Evolutionary conservation across 2,329 filamentous ascomycete genomes (phyloP).

Genomic region (Fusarium goolgardi): DNA sequence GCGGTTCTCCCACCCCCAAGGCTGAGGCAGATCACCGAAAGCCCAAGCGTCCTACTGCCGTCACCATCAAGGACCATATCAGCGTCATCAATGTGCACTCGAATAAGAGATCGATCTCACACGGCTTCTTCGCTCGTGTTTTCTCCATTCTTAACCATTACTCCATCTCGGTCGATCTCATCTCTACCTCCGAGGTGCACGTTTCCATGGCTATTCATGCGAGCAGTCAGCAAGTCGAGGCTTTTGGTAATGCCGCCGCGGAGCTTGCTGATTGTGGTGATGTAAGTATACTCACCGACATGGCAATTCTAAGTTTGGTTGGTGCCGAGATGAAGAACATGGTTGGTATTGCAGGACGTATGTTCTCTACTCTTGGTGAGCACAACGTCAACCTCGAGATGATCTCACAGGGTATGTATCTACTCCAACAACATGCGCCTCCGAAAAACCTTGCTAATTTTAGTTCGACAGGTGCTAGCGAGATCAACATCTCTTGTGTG

Average conservation of each 20-base stretch:
- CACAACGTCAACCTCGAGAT: conserved; percentile 98
- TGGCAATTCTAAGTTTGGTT: conserved; percentile 96
- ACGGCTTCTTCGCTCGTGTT: conserved; percentile 94
- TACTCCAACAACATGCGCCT: not conserved
- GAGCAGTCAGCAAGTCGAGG: conserved; percentile 71
- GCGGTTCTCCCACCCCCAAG: conserved; percentile 59
- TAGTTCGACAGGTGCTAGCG: conserved; percentile 79
- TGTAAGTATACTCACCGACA: conserved; percentile 88
- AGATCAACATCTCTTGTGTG: conserved; percentile 99
- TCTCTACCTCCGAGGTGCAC: conserved; percentile 96
- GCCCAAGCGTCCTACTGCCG: conserved; percentile 83
- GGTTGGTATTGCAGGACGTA: conserved; percentile 90
- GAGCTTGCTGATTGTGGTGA: conserved; percentile 86
- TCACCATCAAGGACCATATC: conserved; percentile 98
- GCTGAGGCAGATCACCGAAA: conserved; percentile 56
- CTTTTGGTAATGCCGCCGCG: conserved; percentile 74
- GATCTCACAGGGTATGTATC: conserved; percentile 89
- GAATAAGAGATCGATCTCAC: conserved; percentile 94
- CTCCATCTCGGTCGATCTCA: conserved; percentile 91
- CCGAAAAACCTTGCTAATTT: not conserved
- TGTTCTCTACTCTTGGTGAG: conserved; percentile 95
- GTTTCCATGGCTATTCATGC: conserved; percentile 97
- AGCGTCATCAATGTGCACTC: conserved; percentile 98
- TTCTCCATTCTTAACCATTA: conserved; percentile 91
- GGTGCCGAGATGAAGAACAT: conserved; percentile 98